Base-by-base conservation (phyloP, 2,329 filamentous ascomycete species). In the Triangularia verruculosa region DNA sequence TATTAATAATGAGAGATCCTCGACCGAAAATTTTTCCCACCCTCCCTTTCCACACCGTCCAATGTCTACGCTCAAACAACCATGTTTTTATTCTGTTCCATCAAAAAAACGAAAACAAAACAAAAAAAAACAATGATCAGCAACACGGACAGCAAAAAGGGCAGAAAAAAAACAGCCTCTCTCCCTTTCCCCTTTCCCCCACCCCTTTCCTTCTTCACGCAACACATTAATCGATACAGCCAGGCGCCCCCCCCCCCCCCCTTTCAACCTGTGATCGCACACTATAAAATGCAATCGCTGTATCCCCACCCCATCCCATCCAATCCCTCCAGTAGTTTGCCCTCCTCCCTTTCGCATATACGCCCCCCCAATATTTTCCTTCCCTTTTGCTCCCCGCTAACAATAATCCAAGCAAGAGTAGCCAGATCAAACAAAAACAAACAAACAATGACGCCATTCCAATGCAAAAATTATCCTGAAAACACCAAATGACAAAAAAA, bases 391-490 rank as follows among this genome's bases (percentile, higher is more conserved):
- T 47, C 39, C 39, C 39, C 39, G n/a, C n/a, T 47, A 17, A 58
- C 43, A 34, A 57, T 22, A 25, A 54, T 7, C 52, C n/a, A 24
- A 54, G 22, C 11, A 54, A 57, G 22, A 57, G 32, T 8, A 57
- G 25, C 22, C 17, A 57, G 25, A 57, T 20, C 5, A 57, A 57
- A 32, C 9, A 57, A 22, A 57, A 34, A 57, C 8, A 57, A 11
- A 39, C 57, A 43, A 27, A 9, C 32, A n/a, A 43, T n/a, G 64
- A 68, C 66, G 62, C 66, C 66, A 62, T 43, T 64, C 66, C 66
- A 66, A 68, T 68, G 66, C 66, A 66, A 55, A n/a, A n/a, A n/a
- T n/a, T n/a, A 53, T 39, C 24, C 22, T 6, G 4, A 43, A 43
- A 53, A 15, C 62, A 61, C 53, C 55, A 54, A 59, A 54, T 32